Percentiles rank a stretch among this genome's conserved stretches.
phyloP scores from a whole-genome alignment of 345 rosid genomes.

The Salix arbutifolia region DNA sequence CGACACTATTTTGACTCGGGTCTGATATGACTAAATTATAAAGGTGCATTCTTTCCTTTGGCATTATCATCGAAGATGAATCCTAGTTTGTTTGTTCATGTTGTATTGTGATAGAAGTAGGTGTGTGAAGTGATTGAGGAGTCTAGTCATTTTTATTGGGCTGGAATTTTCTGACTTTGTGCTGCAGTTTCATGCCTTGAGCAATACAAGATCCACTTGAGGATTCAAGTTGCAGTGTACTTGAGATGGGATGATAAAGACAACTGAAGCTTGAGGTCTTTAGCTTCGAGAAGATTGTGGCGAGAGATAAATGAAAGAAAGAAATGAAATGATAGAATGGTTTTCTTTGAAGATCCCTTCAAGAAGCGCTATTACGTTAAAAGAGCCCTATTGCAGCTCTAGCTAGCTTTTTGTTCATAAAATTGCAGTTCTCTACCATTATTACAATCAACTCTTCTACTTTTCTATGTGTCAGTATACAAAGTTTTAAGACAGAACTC shows the following conservation, averaged over 20 bases:
- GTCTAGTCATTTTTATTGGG: background rate
- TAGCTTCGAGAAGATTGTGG: background rate
- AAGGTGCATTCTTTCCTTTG: background rate
- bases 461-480: background rate
- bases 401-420: background rate
- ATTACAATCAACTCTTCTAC: background rate
- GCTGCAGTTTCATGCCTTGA: background rate
- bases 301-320: background rate
- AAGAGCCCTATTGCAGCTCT: background rate
- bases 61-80: background rate
- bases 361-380: background rate
- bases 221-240: background rate
- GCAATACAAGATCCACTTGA: background rate
- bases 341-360: background rate
- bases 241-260: background rate
- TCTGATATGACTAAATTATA: background rate
- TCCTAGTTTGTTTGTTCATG: background rate
- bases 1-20: background rate
- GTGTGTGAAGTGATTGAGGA: background rate
- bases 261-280: background rate
- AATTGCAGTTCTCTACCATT: background rate
- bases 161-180: background rate
- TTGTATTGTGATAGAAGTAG: background rate
- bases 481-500: background rate
- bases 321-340: background rate